Conservation (phyloP, 2,329 filamentous ascomycete genomes). For the Nigrograna mackinnonii region DNA sequence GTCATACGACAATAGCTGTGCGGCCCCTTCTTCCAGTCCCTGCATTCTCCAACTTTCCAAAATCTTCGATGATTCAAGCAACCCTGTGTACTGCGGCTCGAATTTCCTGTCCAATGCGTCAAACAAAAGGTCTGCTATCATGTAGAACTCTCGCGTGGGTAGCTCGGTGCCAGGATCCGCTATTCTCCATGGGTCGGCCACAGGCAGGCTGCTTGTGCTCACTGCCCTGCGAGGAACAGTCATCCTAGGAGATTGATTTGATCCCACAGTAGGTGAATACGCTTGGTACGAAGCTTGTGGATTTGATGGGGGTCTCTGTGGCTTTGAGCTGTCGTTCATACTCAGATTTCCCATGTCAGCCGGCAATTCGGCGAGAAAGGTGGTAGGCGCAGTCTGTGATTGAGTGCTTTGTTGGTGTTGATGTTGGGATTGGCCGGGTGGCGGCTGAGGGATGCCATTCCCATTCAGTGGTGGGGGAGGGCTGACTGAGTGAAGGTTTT, state of each 20-base stretch:
- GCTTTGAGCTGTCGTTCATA: conserved; percentile 17
- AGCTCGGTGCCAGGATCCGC: conserved; percentile 33
- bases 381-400: conserved; percentile 13
- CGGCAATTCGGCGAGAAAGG: conserved; percentile 39
- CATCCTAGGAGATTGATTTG: conserved; percentile 20
- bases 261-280: conserved; percentile 22
- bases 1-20: conserved; percentile 32
- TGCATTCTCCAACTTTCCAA: conserved; percentile 32
- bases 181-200: conserved; percentile 39
- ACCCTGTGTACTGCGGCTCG: conserved; percentile 36
- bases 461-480: conserved; percentile 19
- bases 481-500: conserved; percentile 16
- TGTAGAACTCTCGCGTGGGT: conserved; percentile 39
- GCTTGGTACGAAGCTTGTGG: conserved; percentile 26
- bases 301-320: conserved; percentile 7
- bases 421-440: conserved; percentile 1
- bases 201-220: conserved; percentile 26
- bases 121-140: conserved; percentile 38
- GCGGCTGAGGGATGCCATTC: conserved; percentile 3
- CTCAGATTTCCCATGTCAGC: conserved; percentile 33
- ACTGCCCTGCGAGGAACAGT: conserved; percentile 31
- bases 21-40: conserved; percentile 24
- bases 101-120: conserved; percentile 36
- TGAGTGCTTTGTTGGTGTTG: not conserved
- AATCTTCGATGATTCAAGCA: conserved; percentile 37